phyloP scores from a whole-genome alignment of 805 yeast genomes.

The Kazachstania kunashirensis region DNA sequence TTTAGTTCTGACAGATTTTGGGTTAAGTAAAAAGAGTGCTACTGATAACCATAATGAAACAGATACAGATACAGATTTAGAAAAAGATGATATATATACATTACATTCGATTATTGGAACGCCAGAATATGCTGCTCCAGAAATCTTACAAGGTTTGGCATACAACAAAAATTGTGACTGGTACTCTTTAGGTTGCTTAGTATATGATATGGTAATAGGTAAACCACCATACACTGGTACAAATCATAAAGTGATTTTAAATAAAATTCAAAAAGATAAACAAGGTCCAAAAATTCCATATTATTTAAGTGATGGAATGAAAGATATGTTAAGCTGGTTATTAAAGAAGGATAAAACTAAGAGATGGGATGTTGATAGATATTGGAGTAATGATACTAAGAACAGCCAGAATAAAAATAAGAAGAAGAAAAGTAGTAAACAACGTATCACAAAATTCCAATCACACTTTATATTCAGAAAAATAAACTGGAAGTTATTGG shows the following conservation, averaged over 20 bases:
- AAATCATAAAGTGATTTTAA: slow-evolving; percentile 64
- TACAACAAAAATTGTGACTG: slow-evolving; percentile 79
- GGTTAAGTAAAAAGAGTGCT: slow-evolving; percentile 44
- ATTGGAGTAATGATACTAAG: slow-evolving; percentile 31
- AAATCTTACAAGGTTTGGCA: slow-evolving; percentile 64
- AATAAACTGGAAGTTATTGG: slow-evolving; percentile 57
- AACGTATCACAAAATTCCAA: slow-evolving; percentile 34
- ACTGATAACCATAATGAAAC: slow-evolving; percentile 6
- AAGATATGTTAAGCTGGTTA: slow-evolving; percentile 57
- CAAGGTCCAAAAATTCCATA: slow-evolving; percentile 49
- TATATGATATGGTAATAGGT: slow-evolving; percentile 73
- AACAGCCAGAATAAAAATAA: slow-evolving; percentile 10
- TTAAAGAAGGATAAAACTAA: slow-evolving; percentile 61
- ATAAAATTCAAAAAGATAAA: slow-evolving; percentile 62
- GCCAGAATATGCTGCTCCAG: slow-evolving; percentile 68
- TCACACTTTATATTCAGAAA: slow-evolving; percentile 69
- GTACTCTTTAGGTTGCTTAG: slow-evolving; percentile 84
- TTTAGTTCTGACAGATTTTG: slow-evolving; percentile 76
- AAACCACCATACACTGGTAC: slow-evolving; percentile 84
- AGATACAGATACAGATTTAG: slow-evolving; percentile 4
- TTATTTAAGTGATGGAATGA: slow-evolving; percentile 70
- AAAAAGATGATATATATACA: slow-evolving; percentile 25
- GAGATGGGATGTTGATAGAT: slow-evolving; percentile 51
- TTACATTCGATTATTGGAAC: slow-evolving; percentile 36
- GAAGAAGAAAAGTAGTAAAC: slow-evolving; percentile 25